These are phyloP conservation scores for Mrakia blollopis DNA, from an alignment of 768 basidiomycete genomes.

Conservation along the genomic window DNA sequence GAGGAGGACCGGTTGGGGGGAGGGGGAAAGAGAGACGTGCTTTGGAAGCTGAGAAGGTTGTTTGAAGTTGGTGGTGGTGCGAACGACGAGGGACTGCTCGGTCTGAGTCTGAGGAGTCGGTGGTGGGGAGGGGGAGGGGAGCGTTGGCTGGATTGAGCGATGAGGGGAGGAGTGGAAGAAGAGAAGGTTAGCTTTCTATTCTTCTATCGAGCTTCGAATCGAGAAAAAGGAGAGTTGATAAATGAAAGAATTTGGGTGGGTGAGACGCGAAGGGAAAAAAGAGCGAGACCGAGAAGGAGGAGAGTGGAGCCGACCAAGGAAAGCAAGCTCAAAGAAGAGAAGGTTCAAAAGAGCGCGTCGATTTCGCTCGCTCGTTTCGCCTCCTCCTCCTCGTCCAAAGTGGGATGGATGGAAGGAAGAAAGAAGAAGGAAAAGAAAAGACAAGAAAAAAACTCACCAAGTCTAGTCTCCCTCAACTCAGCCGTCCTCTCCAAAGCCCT, in stretches of 20 bases:
- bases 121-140: background rate
- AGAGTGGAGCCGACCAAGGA: too few species aligned
- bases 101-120: too few species aligned
- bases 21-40: background rate
- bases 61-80: background rate
- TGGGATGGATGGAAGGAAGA: too few species aligned
- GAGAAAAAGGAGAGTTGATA: background rate
- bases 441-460: background rate
- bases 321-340: background rate
- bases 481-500: conserved; percentile 16
- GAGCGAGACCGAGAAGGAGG: too few species aligned
- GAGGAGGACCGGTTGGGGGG: background rate
- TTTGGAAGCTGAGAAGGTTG: background rate
- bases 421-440: too few species aligned
- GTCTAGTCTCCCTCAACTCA: background rate
- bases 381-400: too few species aligned
- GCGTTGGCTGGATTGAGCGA: background rate
- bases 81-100: too few species aligned
- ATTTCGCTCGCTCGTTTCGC: too few species aligned
- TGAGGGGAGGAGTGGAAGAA: background rate
- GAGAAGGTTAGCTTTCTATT: background rate
- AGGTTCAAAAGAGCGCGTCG: background rate
- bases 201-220: too few species aligned
- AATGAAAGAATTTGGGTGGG: too few species aligned
- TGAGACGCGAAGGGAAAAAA: background rate